Conservation (phyloP, 768 basidiomycete genomes). For the Pholiota conissans region DNA sequence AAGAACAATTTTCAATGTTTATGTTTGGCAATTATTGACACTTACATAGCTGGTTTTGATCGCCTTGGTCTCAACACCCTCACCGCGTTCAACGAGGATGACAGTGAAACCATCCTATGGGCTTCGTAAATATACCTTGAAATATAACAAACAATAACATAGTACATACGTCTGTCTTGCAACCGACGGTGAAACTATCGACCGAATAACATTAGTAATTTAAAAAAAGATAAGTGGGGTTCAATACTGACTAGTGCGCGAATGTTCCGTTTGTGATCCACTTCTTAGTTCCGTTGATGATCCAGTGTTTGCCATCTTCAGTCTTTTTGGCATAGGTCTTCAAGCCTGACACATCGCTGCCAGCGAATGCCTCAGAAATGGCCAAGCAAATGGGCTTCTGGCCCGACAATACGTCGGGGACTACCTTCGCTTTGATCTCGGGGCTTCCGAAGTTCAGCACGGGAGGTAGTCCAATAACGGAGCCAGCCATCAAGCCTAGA, state of each 20-base stretch:
- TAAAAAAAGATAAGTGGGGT: background rate
- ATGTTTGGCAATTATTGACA: background rate
- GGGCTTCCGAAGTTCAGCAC: constrained; percentile 79
- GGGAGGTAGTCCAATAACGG: constrained; percentile 83
- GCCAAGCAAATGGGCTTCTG: constrained; percentile 84
- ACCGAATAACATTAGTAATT: background rate
- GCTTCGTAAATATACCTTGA: background rate
- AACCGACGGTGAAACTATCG: constrained; percentile 63
- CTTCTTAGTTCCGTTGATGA: constrained; percentile 82
- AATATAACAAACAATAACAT: background rate
- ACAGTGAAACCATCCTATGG: constrained; percentile 70
- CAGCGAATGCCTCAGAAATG: constrained; percentile 88
- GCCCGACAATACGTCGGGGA: constrained; percentile 67
- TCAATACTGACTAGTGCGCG: constrained; percentile 40
- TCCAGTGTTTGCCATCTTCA: constrained; percentile 79
- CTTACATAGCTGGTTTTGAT: constrained; percentile 73
- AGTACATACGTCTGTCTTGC: constrained; percentile 50
- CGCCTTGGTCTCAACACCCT: constrained; percentile 79
- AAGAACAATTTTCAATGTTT: background rate
- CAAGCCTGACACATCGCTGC: constrained; percentile 77
- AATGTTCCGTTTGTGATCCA: constrained; percentile 80
- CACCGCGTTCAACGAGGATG: constrained; percentile 79
- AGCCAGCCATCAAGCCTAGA: constrained; percentile 63
- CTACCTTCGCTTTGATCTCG: constrained; percentile 50
- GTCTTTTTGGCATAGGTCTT: constrained; percentile 74